phyloP scores from a whole-genome alignment of 257 asterid genomes.

The Nicotiana tabacum region DNA sequence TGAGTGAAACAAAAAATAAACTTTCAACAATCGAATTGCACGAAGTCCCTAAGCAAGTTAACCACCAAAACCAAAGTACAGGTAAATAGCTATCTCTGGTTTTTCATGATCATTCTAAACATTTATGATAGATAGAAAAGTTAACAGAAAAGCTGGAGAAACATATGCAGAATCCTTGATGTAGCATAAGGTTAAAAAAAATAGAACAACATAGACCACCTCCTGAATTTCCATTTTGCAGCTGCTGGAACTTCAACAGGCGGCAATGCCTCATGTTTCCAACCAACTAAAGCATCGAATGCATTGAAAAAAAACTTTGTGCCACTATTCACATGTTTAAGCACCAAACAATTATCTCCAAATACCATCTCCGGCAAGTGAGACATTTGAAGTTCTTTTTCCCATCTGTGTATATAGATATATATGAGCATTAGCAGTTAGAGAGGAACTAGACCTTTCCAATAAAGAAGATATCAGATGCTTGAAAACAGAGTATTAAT shows the following conservation, averaged over 20 bases:
- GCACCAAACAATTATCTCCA: slow-evolving; percentile 75
- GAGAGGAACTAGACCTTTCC: not conserved
- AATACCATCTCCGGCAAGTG: slow-evolving; percentile 98
- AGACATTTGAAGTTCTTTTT: slow-evolving; percentile 72
- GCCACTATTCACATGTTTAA: slow-evolving; percentile 71
- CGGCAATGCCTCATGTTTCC: slow-evolving; percentile 85
- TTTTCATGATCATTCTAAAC: not conserved
- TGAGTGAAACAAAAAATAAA: not conserved
- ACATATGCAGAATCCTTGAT: not conserved
- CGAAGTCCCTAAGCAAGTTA: not conserved
- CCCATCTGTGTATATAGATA: slow-evolving; percentile 60
- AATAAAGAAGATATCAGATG: not conserved
- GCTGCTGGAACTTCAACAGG: slow-evolving; percentile 99
- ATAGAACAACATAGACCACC: slow-evolving; percentile 29
- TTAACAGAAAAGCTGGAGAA: not conserved
- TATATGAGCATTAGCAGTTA: not conserved
- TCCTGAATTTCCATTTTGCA: slow-evolving; percentile 83
- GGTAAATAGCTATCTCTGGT: not conserved
- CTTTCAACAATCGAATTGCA: slow-evolving; percentile 3
- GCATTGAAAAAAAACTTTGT: slow-evolving; percentile 65
- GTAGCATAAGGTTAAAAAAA: not conserved
- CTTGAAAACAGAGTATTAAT: not conserved
- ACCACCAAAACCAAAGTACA: not conserved
- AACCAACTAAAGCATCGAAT: slow-evolving; percentile 84
- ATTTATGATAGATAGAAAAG: not conserved